Evolutionary conservation across 495 filamentous ascomycete species (phyloP), one percentile per base, ranked within the genome.

Genomic region (Astrocystis sublimbata): DNA sequence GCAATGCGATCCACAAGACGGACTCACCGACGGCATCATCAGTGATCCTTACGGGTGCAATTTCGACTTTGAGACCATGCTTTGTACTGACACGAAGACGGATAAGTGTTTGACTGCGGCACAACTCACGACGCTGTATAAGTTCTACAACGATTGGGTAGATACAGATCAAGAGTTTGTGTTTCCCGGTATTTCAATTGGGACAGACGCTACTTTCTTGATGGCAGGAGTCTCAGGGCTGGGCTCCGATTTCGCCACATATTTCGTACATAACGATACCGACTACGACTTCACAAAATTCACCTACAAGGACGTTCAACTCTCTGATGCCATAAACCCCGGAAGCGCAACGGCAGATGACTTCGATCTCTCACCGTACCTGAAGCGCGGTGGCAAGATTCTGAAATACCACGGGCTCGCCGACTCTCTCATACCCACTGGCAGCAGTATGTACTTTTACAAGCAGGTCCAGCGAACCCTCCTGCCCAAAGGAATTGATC

Each of bases 1-100:
- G 0, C 87, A 91, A 65, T 92, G 88, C 52, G 87, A 92, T 67
- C 64, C 66, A 1, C 76, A 86, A 28, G 89, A 91, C 65, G 88
- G 88, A 2, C 68, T 84, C 0, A 71, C 77, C 4, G 88, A 90
- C 65, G 82, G 78, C 24, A 85, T 90, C 65, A 83, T 91, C 58
- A 84, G 83, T 60, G 80, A 85, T 57, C 84, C 87, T 1, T 73
- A 78, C 46, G 71, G 79, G 15, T 92, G 88, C 75, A 71, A 80
- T 41, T 87, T 87, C 35, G 64, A 79, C 40, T 72, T 83, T 9
- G 76, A 82, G 57, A 72, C 73, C 0, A 66, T 90, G 15, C 78
- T 85, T 4, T 89, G 88, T 70, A 67, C 68, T 0, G 51, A 63
- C n/a, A 38, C 30, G 46, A 70, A 74, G 54, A 70, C 73, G 2